Conservation (phyloP, 768 basidiomycete species). For the Asterophora parasitica region DNA sequence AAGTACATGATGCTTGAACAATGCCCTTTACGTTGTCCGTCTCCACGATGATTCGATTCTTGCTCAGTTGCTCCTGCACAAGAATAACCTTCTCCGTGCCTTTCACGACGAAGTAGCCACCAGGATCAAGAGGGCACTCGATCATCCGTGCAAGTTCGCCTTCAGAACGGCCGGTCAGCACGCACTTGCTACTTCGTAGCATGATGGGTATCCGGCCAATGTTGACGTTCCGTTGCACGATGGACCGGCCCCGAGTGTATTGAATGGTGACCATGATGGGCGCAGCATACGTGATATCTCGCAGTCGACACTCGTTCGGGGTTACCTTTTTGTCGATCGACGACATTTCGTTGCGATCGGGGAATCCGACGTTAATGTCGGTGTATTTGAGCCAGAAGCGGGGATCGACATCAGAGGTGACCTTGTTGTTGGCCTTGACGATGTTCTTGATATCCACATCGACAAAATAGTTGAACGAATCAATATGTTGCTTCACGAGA, state of each 20-base stretch:
- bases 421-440: constrained; percentile 87
- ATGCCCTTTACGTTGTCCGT: constrained; percentile 84
- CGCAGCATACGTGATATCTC: constrained; percentile 92
- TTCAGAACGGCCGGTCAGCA: constrained; percentile 72
- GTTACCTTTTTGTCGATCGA: constrained; percentile 80
- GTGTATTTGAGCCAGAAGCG: constrained; percentile 96
- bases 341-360: constrained; percentile 81
- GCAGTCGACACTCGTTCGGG: constrained; percentile 94
- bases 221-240: constrained; percentile 81
- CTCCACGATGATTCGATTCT: constrained; percentile 99
- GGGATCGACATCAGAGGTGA: constrained; percentile 95
- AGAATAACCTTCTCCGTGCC: constrained; percentile 99
- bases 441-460: constrained; percentile 97
- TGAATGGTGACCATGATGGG: constrained; percentile 92
- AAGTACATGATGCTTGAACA: constrained; percentile 94
- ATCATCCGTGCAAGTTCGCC: constrained; percentile 88
- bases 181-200: constrained; percentile 94
- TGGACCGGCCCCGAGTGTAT: constrained; percentile 88
- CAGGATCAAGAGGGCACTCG: constrained; percentile 97
- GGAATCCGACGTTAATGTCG: constrained; percentile 90
- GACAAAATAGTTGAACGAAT: constrained; percentile 98
- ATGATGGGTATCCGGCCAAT: constrained; percentile 95
- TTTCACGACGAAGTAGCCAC: constrained; percentile 99
- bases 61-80: constrained; percentile 97
- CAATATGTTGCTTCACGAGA: constrained; percentile 97